Percentiles rank a stretch among this genome's conserved stretches.
phyloP scores from a whole-genome alignment of 345 rosid species.

The Brassica carinata region DNA sequence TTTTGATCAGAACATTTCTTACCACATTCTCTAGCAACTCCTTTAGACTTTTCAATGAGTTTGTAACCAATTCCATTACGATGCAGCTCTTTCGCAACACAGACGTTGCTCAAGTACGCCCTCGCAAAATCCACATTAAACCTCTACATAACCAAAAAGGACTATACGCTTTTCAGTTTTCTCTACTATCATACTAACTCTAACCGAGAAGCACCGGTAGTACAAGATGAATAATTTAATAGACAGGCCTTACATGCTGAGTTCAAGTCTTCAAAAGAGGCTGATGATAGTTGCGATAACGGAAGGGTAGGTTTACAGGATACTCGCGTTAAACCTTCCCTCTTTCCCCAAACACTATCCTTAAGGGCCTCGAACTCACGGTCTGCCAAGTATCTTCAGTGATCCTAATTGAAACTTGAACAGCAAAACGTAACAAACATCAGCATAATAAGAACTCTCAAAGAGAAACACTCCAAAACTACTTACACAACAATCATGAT shows the following conservation, averaged over 20 bases:
- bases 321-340: constrained; percentile 64
- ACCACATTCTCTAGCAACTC: constrained; percentile 84
- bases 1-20: constrained; percentile 32
- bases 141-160: constrained; percentile 46
- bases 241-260: constrained; percentile 80
- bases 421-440: constrained; percentile 40
- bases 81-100: constrained; percentile 85
- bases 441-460: constrained; percentile 21
- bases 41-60: constrained; percentile 57
- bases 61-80: constrained; percentile 73
- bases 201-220: not conserved
- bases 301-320: constrained; percentile 86
- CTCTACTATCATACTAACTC: not conserved
- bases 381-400: constrained; percentile 67
- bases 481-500: not conserved
- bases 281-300: constrained; percentile 47
- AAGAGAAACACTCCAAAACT: not conserved
- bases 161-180: not conserved
- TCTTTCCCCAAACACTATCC: constrained; percentile 77
- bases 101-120: constrained; percentile 89
- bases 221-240: constrained; percentile 1
- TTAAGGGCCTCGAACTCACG: constrained; percentile 87
- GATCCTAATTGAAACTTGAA: constrained; percentile 89
- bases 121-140: constrained; percentile 67
- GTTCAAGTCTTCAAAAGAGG: constrained; percentile 55